Evolutionary conservation across 441 rosid species (phyloP).

Genomic region (Jatropha multifida): DNA sequence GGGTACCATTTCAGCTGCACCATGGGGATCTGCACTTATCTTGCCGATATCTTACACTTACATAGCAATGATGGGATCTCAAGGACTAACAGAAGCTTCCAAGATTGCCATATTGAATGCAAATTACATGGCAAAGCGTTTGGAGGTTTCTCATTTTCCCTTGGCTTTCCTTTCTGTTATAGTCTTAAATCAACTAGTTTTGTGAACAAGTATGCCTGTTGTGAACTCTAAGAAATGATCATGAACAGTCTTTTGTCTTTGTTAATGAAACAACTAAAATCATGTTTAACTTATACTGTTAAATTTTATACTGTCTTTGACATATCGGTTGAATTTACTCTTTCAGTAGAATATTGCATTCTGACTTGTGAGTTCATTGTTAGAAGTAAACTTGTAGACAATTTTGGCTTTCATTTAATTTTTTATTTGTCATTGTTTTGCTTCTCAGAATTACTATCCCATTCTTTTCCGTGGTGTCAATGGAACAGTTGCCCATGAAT

Average conservation of each 20-base stretch:
- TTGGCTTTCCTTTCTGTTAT: constrained; percentile 13
- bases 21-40: constrained; percentile 98
- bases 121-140: constrained; percentile 98
- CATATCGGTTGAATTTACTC: neutral
- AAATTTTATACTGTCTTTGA: neutral
- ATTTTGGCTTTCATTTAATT: constrained; percentile 6
- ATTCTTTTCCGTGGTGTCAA: constrained; percentile 91
- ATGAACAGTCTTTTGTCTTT: neutral
- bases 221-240: neutral
- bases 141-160: constrained; percentile 58
- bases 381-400: constrained; percentile 5
- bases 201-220: neutral
- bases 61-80: constrained; percentile 98
- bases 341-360: neutral
- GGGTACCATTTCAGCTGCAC: constrained; percentile 95
- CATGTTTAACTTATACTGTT: neutral
- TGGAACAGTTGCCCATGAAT: constrained; percentile 95
- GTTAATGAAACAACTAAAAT: neutral
- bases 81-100: constrained; percentile 93
- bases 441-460: constrained; percentile 69
- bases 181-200: neutral
- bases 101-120: constrained; percentile 92
- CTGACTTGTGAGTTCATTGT: constrained; percentile 4
- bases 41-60: constrained; percentile 91
- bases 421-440: constrained; percentile 15